Base-by-base conservation (phyloP, 2,329 filamentous ascomycete genomes). In the Arthrinium puccinioides region DNA sequence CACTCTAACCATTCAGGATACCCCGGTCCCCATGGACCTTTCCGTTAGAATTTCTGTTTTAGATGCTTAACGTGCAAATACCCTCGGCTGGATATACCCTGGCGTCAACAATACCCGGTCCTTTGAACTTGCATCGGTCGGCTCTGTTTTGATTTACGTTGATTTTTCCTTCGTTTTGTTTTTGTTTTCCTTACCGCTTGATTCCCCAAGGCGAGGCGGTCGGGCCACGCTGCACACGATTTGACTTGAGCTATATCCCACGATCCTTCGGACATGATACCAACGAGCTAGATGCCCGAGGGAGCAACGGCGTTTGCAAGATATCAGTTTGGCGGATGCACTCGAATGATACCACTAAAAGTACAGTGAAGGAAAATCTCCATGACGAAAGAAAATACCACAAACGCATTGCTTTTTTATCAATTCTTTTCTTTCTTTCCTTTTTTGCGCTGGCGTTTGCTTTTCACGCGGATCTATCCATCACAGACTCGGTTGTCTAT, bases 1-100 rank as follows among this genome's bases (percentile, higher is more conserved):
- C 85, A 94, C 82, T 94, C 87, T 75, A 85, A 84, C 60, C 79
- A 80, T 84, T 90, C 87, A 79, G 87, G 87, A 87, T 92, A 92
- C 85, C 85, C 87, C 75, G 87, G 80, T 72, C 85, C 84, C 51
- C 83, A 88, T 74, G 86, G 85, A 74, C 83, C 85, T 77, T 87
- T 84, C 73, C 86, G 86, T 84, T 90, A 83, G 81, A 79, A 67
- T 69, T 59, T 55, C 47, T 52, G 55, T 57, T 63, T 63, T 64
- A 63, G 62, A 64, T 60, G 53, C 60, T 62, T 60, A 67, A 65
- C 61, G 67, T 69, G 65, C 66, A 69, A 69, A 72, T 69, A 20
- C 70, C 65, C 52, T 57, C 55, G 70, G 72, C 72, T 76, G 72
- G 72, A 77, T 76, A 78, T 77, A 77, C 73, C 74, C 71, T 75